phyloP scores from a whole-genome alignment of 371 early-diverging fungal genomes.

The Choanephora cucurbitarum region DNA sequence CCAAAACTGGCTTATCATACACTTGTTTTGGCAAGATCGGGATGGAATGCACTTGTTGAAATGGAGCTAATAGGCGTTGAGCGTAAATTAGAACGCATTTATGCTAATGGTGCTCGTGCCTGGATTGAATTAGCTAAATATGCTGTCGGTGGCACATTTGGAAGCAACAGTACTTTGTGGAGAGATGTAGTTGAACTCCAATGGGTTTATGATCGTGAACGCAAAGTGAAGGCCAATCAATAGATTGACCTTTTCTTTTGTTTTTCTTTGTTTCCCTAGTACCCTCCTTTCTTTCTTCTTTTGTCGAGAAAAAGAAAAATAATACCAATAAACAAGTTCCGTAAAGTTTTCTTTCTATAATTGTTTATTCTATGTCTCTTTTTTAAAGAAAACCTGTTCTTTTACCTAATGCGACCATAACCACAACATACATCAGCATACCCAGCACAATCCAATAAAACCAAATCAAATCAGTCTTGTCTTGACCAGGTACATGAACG shows the following conservation, averaged over 20 bases:
- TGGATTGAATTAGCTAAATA: conserved; percentile 47
- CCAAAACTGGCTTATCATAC: conserved; percentile 67
- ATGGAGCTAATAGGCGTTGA: conserved; percentile 48
- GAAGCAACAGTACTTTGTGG: conserved; percentile 39
- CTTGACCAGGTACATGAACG: conserved; percentile 82
- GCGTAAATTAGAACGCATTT: conserved; percentile 41
- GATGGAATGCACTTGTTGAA: conserved; percentile 63
- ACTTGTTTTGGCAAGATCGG: conserved; percentile 64
- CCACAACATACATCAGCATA: conserved; percentile 48
- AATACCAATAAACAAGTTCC: background rate
- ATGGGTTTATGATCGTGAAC: conserved; percentile 53
- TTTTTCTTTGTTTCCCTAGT: too few relatives aligned
- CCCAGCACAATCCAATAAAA: conserved; percentile 76
- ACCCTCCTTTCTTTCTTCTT: too few relatives aligned
- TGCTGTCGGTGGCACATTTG: conserved; percentile 34
- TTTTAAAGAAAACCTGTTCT: conserved; percentile 30
- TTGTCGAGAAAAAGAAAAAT: background rate
- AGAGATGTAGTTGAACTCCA: conserved; percentile 50
- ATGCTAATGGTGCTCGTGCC: conserved; percentile 36
- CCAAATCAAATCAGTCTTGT: conserved; percentile 64
- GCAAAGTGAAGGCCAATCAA: conserved; percentile 27
- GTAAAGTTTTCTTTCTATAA: too few relatives aligned
- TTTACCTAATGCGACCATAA: conserved; percentile 45
- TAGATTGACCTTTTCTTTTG: too few relatives aligned
- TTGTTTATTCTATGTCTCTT: background rate